phyloP scores from a whole-genome alignment of 495 filamentous ascomycete species.

The Aspergillus cristatus region DNA sequence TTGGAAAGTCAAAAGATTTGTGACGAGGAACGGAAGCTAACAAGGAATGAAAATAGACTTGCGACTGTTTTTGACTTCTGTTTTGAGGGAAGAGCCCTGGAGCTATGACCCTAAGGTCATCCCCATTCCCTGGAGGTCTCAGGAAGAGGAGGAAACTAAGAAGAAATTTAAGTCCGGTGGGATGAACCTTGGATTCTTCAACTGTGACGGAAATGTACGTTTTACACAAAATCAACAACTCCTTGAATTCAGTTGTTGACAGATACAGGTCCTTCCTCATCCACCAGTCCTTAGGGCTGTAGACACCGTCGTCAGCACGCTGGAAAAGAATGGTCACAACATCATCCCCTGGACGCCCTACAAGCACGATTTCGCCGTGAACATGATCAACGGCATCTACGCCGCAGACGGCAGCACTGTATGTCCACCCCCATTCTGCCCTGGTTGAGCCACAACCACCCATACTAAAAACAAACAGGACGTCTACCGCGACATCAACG shows the following conservation, averaged over 20 bases:
- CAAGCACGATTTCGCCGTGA: slow-evolving; percentile 22
- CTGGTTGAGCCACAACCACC: not conserved
- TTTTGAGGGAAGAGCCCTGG: slow-evolving; percentile 23
- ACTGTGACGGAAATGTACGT: slow-evolving; percentile 15
- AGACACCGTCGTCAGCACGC: slow-evolving; percentile 21
- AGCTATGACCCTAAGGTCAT: slow-evolving; percentile 23
- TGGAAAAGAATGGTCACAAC: slow-evolving; percentile 30
- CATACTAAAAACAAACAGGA: slow-evolving; percentile 9
- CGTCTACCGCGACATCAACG: slow-evolving; percentile 25
- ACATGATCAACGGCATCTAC: slow-evolving; percentile 29
- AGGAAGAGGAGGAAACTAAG: slow-evolving; percentile 13
- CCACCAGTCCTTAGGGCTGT: slow-evolving; percentile 32
- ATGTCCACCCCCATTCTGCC: not conserved
- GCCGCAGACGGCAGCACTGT: slow-evolving; percentile 27
- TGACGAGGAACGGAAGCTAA: too few relatives aligned
- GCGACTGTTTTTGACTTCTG: slow-evolving; percentile 25
- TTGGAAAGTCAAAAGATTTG: too few relatives aligned
- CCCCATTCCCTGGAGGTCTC: slow-evolving; percentile 18
- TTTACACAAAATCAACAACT: too few relatives aligned
- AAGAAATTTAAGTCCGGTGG: slow-evolving; percentile 16
- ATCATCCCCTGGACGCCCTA: slow-evolving; percentile 33
- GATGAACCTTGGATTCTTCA: slow-evolving; percentile 17
- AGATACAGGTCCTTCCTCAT: slow-evolving; percentile 11
- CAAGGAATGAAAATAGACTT: too few relatives aligned
- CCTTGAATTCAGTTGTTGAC: too few relatives aligned